These are phyloP conservation scores for Omphalea diandra DNA, from an alignment of 441 rosid genomes.

Conservation along the genomic window DNA sequence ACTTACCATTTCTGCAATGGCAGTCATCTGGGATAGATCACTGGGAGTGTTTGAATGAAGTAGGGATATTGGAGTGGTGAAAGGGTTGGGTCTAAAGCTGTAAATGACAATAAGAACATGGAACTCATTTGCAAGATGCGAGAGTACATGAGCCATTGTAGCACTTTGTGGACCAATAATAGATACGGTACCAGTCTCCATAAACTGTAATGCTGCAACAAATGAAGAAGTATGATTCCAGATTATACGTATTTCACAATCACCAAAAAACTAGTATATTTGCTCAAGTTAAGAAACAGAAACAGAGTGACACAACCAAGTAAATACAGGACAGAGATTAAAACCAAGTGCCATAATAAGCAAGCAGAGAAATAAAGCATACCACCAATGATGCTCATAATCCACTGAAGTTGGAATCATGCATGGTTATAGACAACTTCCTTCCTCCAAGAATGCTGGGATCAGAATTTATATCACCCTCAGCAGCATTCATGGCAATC, in stretches of 20 bases:
- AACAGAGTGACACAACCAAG: background rate
- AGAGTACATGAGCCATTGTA: slow-evolving; percentile 78
- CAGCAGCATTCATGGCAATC: slow-evolving; percentile 76
- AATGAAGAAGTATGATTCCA: slow-evolving; percentile 19
- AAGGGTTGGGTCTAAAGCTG: slow-evolving; percentile 78
- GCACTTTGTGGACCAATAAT: slow-evolving; percentile 90
- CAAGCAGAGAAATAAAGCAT: slow-evolving; percentile 20
- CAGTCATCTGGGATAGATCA: slow-evolving; percentile 76
- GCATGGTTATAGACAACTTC: slow-evolving; percentile 47
- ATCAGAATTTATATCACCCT: slow-evolving; percentile 73
- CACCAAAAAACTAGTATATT: background rate
- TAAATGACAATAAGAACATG: slow-evolving; percentile 76
- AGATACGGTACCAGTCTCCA: slow-evolving; percentile 86
- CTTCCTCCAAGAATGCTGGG: slow-evolving; percentile 67
- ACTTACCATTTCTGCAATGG: slow-evolving; percentile 70
- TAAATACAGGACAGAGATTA: slow-evolving; percentile 15
- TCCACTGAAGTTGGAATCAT: slow-evolving; percentile 69
- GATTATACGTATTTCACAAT: slow-evolving; percentile 4
- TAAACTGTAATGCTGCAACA: slow-evolving; percentile 72
- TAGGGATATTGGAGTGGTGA: slow-evolving; percentile 84
- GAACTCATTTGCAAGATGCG: slow-evolving; percentile 79
- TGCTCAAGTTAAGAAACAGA: background rate
- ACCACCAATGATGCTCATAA: slow-evolving; percentile 85
- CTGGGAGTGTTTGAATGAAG: slow-evolving; percentile 77
- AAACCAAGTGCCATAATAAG: slow-evolving; percentile 13